Conservation (phyloP, 202 grass and related monocot species). For the Carex arenaria region DNA sequence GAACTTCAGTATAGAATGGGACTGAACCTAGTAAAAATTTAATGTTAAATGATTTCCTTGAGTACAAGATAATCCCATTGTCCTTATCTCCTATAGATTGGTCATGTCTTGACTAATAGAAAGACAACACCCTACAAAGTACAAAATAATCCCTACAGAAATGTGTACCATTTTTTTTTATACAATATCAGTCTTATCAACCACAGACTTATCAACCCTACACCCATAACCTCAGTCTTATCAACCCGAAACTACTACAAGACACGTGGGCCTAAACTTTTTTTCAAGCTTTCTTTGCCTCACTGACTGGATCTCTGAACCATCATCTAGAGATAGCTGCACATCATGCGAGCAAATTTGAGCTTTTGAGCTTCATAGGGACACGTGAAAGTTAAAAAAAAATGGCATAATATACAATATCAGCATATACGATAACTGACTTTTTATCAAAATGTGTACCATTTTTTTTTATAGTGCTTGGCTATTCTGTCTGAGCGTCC, state of each 20-base stretch:
- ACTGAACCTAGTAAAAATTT: not conserved
- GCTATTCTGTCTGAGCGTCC: slow-evolving; percentile 73
- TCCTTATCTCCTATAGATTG: not conserved
- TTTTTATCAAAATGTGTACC: slow-evolving; percentile 24
- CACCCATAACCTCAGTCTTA: not conserved
- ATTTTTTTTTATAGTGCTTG: slow-evolving; percentile 76
- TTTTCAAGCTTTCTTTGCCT: not conserved
- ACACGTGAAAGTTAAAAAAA: not conserved
- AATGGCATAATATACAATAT: not conserved
- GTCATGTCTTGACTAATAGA: not conserved
- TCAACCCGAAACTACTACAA: not conserved
- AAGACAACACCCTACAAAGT: not conserved
- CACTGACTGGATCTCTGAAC: not conserved
- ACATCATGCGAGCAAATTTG: not conserved
- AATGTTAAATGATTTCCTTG: not conserved
- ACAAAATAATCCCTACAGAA: not conserved
- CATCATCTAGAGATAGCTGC: not conserved
- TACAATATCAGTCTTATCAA: no score
- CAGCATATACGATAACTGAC: slow-evolving; percentile 7
- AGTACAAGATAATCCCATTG: not conserved
- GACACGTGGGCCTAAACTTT: not conserved
- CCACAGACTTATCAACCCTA: no score
- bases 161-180: no score
- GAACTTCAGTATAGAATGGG: not conserved
- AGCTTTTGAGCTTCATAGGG: not conserved